Evolutionary conservation across 306 rosid species (phyloP), one percentile per base, ranked within the genome.

Genomic region (Citrullus amarus): DNA sequence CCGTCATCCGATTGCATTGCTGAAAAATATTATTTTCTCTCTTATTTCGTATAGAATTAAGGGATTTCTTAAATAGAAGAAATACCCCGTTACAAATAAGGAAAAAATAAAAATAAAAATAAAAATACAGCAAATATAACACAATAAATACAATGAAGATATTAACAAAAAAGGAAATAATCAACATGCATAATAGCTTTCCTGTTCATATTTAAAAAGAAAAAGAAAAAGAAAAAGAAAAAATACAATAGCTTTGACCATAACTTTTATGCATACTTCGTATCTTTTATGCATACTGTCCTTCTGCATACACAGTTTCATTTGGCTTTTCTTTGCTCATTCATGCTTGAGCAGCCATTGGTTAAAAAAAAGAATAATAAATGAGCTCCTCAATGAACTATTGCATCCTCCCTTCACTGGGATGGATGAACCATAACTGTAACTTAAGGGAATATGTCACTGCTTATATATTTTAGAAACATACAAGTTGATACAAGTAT

Each of bases 381-480:
- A 69, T 22, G 20, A 69, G 76, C 55, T 69, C 56, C 12, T 69
- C 34, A 69, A 20, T 69, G 76, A 28, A 43, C 76, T 44, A 43
- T 22, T 44, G 11, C 2, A 25, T 71, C 20, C 58, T 22, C 39
- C 41, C 76, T 71, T 71, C 76, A 46, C 39, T 71, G 6, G 36
- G 58, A 71, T 44, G 76, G 76, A 70, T 71, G 76, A 71, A 69
- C 39, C 58, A 6, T 71, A 22, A 71, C 39, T 48, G 11, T 71
- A 71, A 12, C 76, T 48, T 46, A 20, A 46, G 36, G 56, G 56
- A 44, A 46, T 46, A 46, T 48, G 57, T 14, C 58, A 3, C 38
- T 44, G 34, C 32, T 46, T 30, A 46, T 71, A 25, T 46, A 46
- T 46, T 20, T 46, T 22, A 12, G 3, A 16, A 44, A 8, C 57